Percentiles rank a stretch among this genome's conserved stretches.
phyloP scores from a whole-genome alignment of 306 rosid genomes.

The Cucumis hystrix region DNA sequence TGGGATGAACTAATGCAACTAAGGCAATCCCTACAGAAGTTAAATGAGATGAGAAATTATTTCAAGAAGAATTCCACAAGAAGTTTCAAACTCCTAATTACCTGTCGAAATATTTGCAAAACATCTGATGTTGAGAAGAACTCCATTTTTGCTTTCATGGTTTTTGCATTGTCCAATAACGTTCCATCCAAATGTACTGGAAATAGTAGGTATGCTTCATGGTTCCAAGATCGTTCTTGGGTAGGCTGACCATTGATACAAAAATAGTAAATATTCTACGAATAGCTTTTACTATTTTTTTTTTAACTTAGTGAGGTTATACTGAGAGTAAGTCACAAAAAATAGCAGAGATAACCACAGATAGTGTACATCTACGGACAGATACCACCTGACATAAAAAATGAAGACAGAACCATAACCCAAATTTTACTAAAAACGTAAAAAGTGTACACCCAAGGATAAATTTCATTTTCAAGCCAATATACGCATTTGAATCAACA shows the following conservation, averaged over 20 bases:
- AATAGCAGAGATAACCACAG: neutral
- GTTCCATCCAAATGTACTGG: conserved; percentile 99
- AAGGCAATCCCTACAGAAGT: neutral
- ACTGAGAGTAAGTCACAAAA: neutral
- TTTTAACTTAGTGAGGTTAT: neutral
- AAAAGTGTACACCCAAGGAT: neutral
- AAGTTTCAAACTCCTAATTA: conserved; percentile 15
- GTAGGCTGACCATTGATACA: conserved; percentile 45
- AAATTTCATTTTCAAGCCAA: neutral
- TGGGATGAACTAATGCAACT: neutral
- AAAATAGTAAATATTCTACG: neutral
- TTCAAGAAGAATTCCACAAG: neutral
- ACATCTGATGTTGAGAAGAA: conserved; percentile 73
- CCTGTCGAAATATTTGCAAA: conserved; percentile 89
- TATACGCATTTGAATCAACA: neutral
- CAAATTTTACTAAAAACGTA: neutral
- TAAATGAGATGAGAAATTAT: neutral
- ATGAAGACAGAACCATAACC: neutral
- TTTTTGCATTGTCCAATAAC: conserved; percentile 70
- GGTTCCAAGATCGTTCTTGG: conserved; percentile 75
- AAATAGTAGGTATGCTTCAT: conserved; percentile 90
- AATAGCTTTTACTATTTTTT: neutral
- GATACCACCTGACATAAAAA: neutral
- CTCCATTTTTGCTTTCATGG: conserved; percentile 75
- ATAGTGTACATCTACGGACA: neutral